Conservation (phyloP, 176 grass and related monocot genomes). For the Carex littledalei region DNA sequence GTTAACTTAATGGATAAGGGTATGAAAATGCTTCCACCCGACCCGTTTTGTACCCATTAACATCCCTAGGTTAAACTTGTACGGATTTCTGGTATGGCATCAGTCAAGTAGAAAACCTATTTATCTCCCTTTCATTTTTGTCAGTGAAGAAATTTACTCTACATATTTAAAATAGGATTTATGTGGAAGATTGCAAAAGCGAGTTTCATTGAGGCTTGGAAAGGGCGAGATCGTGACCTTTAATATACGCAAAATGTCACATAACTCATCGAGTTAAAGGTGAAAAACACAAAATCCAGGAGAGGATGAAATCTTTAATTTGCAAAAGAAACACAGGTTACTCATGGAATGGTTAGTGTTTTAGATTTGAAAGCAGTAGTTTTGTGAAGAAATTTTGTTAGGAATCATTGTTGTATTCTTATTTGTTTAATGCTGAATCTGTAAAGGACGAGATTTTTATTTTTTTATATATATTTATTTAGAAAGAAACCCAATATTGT, state of each 20-base stretch:
- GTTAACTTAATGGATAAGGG: no score
- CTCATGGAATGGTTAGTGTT: background rate
- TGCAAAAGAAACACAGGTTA: background rate
- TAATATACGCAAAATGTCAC: conserved; percentile 5
- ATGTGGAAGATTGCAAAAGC: conserved; percentile 43
- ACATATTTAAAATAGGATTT: conserved; percentile 32
- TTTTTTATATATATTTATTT: background rate
- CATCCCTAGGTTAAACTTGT: background rate
- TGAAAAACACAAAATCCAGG: background rate
- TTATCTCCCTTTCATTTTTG: conserved; percentile 10
- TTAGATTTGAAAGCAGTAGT: background rate
- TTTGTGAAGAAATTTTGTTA: background rate
- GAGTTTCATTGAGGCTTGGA: conserved; percentile 40
- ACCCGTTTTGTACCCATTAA: no score
- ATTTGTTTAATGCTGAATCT: background rate
- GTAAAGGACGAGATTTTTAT: background rate
- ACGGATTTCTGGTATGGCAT: background rate
- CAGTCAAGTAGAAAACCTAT: background rate
- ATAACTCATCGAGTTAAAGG: background rate
- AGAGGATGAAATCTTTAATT: background rate
- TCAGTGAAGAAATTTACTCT: background rate
- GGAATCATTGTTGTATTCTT: background rate
- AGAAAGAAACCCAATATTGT: background rate
- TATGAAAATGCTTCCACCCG: no score
- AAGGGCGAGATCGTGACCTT: conserved; percentile 39